Evolutionary conservation across 768 basidiomycete genomes (phyloP), one percentile per base, ranked within the genome.

Genomic region (Naganishia friedmannii): DNA sequence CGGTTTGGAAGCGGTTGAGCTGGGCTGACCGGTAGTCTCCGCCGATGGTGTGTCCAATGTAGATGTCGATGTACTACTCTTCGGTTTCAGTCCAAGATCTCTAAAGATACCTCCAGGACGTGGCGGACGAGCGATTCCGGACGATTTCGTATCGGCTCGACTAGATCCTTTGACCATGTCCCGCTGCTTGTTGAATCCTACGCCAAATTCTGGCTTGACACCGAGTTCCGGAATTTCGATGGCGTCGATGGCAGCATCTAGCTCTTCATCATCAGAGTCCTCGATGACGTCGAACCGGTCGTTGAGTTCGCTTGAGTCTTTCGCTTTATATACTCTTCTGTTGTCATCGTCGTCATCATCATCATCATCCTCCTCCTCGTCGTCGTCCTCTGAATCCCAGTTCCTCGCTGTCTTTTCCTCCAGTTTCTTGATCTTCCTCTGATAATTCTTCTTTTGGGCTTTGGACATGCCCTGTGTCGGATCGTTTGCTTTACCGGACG

Each of bases 391-490:
- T 70, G 84, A 87, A 72, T 91, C 90, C 68, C 86, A 87, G n/a
- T 92, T 87, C 53, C 73, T 78, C 29, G 54, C 72, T 75, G 87
- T 85, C 81, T 93, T 92, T 71, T 89, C 89, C 72, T 87, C 89
- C 82, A 89, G 87, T 82, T 88, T 90, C 53, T 88, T 91, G 55
- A 90, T 89, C 83, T 93, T 93, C 80, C 88, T 87, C 76, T 88
- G 81, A 17, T 79, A 81, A 77, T 85, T 85, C 57, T 80, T 83
- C 77, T 79, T 73, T 28, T 76, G 74, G 2, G 86, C 65, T 26
- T 66, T 66, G 13, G 48, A 60, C 54, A 66, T 65, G 34, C 70
- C 72, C 39, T 53, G 54, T 42, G 65, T 42, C 65, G 67, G 54
- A 55, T 57, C 55, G 32, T 46, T 31, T 17, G 53, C 39, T 26